A percentile compares a stretch with the other conserved stretches of the same genome.
Evolutionary conservation across 1,284 basidiomycete species (phyloP).

Genomic region (Trichosporon sp.): DNA sequence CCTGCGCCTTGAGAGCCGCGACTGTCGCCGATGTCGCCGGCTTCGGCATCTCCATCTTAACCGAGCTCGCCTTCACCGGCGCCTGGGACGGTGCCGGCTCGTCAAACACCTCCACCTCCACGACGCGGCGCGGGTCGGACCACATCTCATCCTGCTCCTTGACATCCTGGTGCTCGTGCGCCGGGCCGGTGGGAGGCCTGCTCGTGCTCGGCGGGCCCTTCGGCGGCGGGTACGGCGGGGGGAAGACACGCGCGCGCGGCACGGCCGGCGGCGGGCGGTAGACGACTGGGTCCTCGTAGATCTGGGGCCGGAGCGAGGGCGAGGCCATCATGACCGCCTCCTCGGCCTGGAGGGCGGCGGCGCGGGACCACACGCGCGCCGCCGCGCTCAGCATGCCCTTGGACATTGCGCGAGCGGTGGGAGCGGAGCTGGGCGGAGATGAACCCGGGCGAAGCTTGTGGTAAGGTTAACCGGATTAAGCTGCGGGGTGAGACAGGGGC

Average conservation of each 20-base stretch:
- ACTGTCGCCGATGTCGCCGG: background rate
- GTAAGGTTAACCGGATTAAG: conserved; percentile 1
- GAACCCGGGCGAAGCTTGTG: background rate
- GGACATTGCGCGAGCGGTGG: background rate
- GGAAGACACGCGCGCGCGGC: background rate
- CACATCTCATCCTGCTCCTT: conserved; percentile 5
- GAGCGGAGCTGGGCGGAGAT: background rate
- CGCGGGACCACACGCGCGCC: conserved; percentile 40
- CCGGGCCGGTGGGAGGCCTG: background rate
- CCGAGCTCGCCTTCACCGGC: background rate
- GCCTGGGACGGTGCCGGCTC: background rate
- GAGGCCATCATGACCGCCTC: conserved; percentile 26
- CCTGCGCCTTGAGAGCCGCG: background rate
- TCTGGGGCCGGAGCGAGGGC: conserved; percentile 15
- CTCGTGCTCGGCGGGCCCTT: background rate
- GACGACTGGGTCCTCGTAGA: conserved; percentile 3
- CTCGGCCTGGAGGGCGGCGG: conserved; percentile 43
- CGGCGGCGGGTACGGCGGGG: background rate
- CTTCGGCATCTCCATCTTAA: background rate
- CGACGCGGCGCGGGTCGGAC: background rate
- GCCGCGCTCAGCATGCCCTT: conserved; percentile 21
- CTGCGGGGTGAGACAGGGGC: background rate
- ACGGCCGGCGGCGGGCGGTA: background rate
- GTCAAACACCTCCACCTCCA: background rate
- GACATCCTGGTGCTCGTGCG: conserved; percentile 1